These are phyloP conservation scores for Coemansia sp. DNA, from an alignment of 192 early-diverging fungal species.

Conservation along the genomic window DNA sequence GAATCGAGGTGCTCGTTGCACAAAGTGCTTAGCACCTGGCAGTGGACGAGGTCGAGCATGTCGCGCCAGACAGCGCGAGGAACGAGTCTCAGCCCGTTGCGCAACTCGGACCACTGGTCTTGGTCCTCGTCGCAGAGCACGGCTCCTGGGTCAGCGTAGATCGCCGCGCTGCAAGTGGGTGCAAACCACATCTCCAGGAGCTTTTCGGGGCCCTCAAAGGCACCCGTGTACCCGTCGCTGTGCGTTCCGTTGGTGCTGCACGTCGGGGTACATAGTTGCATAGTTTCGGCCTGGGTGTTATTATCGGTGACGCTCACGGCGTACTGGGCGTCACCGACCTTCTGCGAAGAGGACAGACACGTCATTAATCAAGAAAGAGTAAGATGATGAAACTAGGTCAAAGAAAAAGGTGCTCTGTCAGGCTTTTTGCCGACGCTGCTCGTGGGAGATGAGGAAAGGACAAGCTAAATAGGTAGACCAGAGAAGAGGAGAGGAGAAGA, in stretches of 20 bases:
- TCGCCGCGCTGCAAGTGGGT: conserved; percentile 18
- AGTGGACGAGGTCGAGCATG: conserved; percentile 92
- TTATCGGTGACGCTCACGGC: conserved; percentile 53
- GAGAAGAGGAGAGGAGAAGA: not conserved
- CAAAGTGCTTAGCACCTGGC: conserved; percentile 85
- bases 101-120: conserved; percentile 35
- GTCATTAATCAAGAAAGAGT: conserved; percentile 10
- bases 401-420: no score
- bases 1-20: conserved; percentile 81
- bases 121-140: conserved; percentile 28
- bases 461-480: not conserved
- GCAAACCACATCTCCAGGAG: conserved; percentile 96
- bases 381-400: not conserved
- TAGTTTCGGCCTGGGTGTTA: conserved; percentile 46
- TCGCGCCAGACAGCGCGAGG: conserved; percentile 79
- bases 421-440: no score
- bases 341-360: conserved; percentile 35
- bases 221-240: conserved; percentile 55
- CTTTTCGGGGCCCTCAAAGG: conserved; percentile 98
- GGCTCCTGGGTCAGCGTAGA: conserved; percentile 4
- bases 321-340: conserved; percentile 49
- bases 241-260: conserved; percentile 49
- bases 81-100: conserved; percentile 71
- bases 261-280: conserved; percentile 33
- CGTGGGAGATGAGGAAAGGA: not conserved